Evolutionary conservation across 352 stramenopile genomes (phyloP).

Genomic region (Pythium coloratum): DNA sequence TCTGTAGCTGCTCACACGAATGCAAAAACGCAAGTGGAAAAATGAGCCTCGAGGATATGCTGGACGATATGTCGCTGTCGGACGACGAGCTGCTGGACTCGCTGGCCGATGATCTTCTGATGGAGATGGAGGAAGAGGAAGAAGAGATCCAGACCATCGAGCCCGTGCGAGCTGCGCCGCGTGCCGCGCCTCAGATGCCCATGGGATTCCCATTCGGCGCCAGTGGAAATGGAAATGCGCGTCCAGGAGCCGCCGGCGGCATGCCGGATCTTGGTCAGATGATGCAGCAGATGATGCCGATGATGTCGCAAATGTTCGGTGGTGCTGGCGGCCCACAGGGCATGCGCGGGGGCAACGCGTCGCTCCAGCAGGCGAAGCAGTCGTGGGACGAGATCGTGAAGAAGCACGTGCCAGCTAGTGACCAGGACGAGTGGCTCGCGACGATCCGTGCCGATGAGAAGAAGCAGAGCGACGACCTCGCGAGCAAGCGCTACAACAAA

Average conservation of each 20-base stretch:
- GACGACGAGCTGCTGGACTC: constrained; percentile 85
- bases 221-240: constrained; percentile 1
- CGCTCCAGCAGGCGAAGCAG: constrained; percentile 38
- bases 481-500: constrained; percentile 32
- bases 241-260: constrained; percentile 2
- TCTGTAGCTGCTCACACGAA: not conserved
- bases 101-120: constrained; percentile 79
- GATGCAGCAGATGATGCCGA: constrained; percentile 88
- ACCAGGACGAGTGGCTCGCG: constrained; percentile 64
- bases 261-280: constrained; percentile 78
- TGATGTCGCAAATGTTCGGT: constrained; percentile 85
- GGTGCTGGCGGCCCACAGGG: constrained; percentile 19
- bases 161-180: constrained; percentile 18
- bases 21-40: not conserved
- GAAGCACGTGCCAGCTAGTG: constrained; percentile 50
- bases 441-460: constrained; percentile 64
- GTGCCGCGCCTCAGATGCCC: constrained; percentile 1
- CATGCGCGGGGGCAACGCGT: constrained; percentile 29
- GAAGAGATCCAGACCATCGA: constrained; percentile 30
- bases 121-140: constrained; percentile 50
- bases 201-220: constrained; percentile 33
- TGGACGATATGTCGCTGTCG: constrained; percentile 84
- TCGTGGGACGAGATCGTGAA: constrained; percentile 74
- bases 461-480: constrained; percentile 35
- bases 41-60: constrained; percentile 74